Conservation (phyloP, 805 yeast species). For the Starmerella vitae region DNA sequence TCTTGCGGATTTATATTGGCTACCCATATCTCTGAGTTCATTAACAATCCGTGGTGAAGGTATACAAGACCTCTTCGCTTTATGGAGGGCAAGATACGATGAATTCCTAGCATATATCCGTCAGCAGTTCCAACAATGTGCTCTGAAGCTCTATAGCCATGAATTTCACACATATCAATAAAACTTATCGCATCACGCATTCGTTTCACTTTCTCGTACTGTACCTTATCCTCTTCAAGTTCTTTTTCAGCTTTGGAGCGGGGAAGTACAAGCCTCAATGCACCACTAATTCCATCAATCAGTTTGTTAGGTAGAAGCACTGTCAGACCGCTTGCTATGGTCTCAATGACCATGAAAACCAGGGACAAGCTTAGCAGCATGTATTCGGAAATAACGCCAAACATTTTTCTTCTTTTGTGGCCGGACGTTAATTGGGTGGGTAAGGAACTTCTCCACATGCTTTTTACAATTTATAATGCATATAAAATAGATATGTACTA, state of each 20-base stretch:
- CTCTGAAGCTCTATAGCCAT: conserved; percentile 60
- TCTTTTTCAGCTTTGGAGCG: conserved; percentile 7
- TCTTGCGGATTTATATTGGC: conserved; percentile 35
- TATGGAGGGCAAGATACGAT: conserved; percentile 35
- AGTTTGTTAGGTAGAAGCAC: conserved; percentile 17
- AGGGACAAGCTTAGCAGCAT: conserved; percentile 15
- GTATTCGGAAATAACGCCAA: conserved; percentile 10
- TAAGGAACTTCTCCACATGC: neutral
- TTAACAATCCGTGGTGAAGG: conserved; percentile 81
- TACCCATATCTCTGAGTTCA: conserved; percentile 78
- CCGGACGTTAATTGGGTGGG: too few relatives aligned
- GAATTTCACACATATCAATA: conserved; percentile 50
- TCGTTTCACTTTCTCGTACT: conserved; percentile 3
- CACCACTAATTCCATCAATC: conserved; percentile 12
- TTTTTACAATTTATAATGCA: neutral
- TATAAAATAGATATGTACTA: neutral
- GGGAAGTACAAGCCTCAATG: conserved; percentile 12
- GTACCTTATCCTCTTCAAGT: conserved; percentile 8
- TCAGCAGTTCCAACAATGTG: conserved; percentile 68
- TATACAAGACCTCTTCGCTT: conserved; percentile 40
- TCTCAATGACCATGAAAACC: conserved; percentile 16
- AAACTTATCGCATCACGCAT: conserved; percentile 27
- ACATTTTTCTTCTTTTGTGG: conserved; percentile 2
- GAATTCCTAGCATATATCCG: conserved; percentile 61
- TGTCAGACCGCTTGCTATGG: conserved; percentile 17